These are phyloP conservation scores for Phalaenopsis hybrid DNA, from an alignment of 116 monocot genomes.

Conservation along the genomic window DNA sequence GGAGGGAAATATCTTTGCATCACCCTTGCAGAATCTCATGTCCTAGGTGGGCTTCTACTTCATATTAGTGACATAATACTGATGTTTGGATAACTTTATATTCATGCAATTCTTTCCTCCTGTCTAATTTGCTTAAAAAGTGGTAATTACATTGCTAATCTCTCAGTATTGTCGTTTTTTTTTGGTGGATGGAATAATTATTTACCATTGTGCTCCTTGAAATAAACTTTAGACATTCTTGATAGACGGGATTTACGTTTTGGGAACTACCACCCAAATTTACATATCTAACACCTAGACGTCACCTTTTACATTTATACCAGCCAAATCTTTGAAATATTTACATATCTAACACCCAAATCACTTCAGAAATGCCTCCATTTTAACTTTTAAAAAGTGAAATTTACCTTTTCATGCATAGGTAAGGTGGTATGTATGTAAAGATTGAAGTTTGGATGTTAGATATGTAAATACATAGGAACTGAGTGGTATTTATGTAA, in stretches of 20 bases:
- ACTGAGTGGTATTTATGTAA: background rate
- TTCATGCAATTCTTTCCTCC: background rate
- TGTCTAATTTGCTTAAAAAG: background rate
- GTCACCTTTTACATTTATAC: too few relatives aligned
- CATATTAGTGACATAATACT: background rate
- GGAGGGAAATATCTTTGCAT: conserved; percentile 79
- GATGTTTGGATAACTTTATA: conserved; percentile 4
- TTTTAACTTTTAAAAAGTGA: background rate
- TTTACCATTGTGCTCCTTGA: background rate
- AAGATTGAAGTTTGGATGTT: too few relatives aligned
- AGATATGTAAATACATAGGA: too few relatives aligned
- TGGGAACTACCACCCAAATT: background rate
- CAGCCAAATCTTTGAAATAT: too few relatives aligned
- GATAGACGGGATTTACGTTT: background rate
- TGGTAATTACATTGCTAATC: background rate
- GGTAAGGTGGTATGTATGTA: too few relatives aligned
- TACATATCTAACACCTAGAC: too few relatives aligned
- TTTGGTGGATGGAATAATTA: background rate
- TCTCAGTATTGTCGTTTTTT: background rate
- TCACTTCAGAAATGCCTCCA: too few relatives aligned
- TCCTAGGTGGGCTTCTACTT: conserved; percentile 50
- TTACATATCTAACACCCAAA: too few relatives aligned
- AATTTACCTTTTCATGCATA: too few relatives aligned
- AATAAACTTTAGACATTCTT: too few relatives aligned
- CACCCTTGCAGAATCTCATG: conserved; percentile 89